These are phyloP conservation scores for Russula compacta DNA, from an alignment of 768 basidiomycete genomes.

Conservation along the genomic window DNA sequence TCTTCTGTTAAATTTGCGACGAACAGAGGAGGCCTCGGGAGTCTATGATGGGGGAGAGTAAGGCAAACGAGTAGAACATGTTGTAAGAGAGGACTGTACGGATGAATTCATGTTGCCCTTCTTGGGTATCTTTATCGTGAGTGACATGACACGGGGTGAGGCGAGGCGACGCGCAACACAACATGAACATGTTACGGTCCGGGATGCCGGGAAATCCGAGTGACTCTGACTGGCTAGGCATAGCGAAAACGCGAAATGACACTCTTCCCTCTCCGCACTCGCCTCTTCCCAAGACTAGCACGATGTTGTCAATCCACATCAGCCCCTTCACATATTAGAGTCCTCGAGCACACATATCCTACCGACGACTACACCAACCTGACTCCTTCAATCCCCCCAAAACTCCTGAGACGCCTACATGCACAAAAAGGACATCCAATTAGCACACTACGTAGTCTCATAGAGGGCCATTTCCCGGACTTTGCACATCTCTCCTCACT, in stretches of 20 bases:
- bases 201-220: not conserved
- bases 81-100: not conserved
- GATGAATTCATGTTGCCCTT: constrained; percentile 8
- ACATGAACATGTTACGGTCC: not conserved
- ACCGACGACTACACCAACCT: constrained; percentile 80
- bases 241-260: not conserved
- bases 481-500: constrained; percentile 68
- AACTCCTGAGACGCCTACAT: constrained; percentile 70
- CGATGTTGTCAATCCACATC: not conserved
- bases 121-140: constrained; percentile 16
- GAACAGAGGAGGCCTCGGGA: constrained; percentile 10
- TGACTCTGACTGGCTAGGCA: not conserved
- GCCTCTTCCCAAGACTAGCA: not conserved
- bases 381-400: constrained; percentile 75
- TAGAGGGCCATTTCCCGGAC: constrained; percentile 76
- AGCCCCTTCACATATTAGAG: constrained; percentile 29
- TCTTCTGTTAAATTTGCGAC: constrained; percentile 17
- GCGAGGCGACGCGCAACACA: too few relatives aligned
- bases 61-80: not conserved
- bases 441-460: constrained; percentile 69
- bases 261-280: not conserved
- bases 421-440: constrained; percentile 74
- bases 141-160: not conserved
- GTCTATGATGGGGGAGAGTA: not conserved
- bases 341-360: constrained; percentile 59